phyloP scores from a whole-genome alignment of 495 filamentous ascomycete species.

The Pseudevernia furfuracea region DNA sequence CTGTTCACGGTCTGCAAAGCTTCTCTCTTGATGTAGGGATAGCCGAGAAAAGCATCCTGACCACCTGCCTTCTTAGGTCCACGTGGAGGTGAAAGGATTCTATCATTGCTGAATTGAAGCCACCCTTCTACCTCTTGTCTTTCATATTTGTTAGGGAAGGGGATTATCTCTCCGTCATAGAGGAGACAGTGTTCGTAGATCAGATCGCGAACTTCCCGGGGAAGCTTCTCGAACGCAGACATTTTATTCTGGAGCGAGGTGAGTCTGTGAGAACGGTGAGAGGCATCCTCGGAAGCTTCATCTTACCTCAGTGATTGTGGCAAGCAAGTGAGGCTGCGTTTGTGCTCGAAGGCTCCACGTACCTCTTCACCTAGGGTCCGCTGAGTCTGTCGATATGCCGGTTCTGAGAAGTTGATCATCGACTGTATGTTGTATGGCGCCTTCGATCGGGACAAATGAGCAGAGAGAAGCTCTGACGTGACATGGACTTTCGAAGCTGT shows the following conservation, averaged over 20 bases:
- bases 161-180: neutral
- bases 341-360: neutral
- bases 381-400: neutral
- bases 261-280: neutral
- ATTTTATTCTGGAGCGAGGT: neutral
- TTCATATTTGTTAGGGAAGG: neutral
- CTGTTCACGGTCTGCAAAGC: neutral
- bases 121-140: neutral
- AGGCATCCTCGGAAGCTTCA: neutral
- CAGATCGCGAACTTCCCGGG: neutral
- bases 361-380: neutral
- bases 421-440: too few relatives aligned
- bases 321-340: neutral
- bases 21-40: neutral
- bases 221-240: neutral
- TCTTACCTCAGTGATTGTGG: too few relatives aligned
- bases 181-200: neutral
- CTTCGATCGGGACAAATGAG: neutral
- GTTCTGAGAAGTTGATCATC: too few relatives aligned
- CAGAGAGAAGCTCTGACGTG: neutral
- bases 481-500: neutral
- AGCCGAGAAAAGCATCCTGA: neutral
- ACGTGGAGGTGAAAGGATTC: neutral
- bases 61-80: neutral
- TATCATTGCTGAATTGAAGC: too few relatives aligned